Evolutionary conservation across 1,284 basidiomycete genomes (phyloP).

Genomic region (Ustilago cynodontis): DNA sequence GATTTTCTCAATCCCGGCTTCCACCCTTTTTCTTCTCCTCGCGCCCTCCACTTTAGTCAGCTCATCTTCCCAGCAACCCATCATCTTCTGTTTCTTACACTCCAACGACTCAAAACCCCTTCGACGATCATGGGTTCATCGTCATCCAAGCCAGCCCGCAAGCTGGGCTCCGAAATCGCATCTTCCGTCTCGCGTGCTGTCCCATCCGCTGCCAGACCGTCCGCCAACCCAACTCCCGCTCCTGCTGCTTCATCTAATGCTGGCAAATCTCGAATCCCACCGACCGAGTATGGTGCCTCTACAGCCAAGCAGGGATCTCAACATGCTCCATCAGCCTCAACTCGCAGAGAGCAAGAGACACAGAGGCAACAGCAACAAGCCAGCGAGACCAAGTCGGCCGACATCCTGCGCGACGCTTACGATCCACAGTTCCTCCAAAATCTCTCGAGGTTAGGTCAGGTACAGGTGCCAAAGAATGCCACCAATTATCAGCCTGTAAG

Average conservation of each 20-base stretch:
- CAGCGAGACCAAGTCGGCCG: slow-evolving; percentile 49
- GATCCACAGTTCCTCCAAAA: slow-evolving; percentile 56
- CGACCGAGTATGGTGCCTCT: slow-evolving; percentile 26
- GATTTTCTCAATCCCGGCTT: slow-evolving; percentile 26
- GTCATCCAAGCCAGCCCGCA: slow-evolving; percentile 54
- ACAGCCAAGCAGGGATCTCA: slow-evolving; percentile 27
- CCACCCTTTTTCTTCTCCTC: slow-evolving; percentile 12
- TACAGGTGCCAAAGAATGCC: slow-evolving; percentile 49
- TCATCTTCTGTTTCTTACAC: background rate
- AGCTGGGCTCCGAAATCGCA: slow-evolving; percentile 42
- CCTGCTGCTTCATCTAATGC: slow-evolving; percentile 5
- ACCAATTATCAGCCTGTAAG: slow-evolving; percentile 49
- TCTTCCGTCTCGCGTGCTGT: slow-evolving; percentile 34
- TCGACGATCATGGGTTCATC: slow-evolving; percentile 46
- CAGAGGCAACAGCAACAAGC: slow-evolving; percentile 36
- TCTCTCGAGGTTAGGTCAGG: slow-evolving; percentile 43
- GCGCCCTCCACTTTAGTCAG: slow-evolving; percentile 44
- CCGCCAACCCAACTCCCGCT: slow-evolving; percentile 11
- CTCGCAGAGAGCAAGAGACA: slow-evolving; percentile 30
- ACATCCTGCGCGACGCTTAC: slow-evolving; percentile 52
- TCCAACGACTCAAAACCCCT: too few relatives aligned
- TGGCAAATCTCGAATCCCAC: slow-evolving; percentile 15
- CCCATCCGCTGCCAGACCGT: slow-evolving; percentile 28
- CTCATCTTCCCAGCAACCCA: background rate
- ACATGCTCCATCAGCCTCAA: slow-evolving; percentile 32